phyloP scores from a whole-genome alignment of 495 filamentous ascomycete species.

The Pyrenula aspistea region DNA sequence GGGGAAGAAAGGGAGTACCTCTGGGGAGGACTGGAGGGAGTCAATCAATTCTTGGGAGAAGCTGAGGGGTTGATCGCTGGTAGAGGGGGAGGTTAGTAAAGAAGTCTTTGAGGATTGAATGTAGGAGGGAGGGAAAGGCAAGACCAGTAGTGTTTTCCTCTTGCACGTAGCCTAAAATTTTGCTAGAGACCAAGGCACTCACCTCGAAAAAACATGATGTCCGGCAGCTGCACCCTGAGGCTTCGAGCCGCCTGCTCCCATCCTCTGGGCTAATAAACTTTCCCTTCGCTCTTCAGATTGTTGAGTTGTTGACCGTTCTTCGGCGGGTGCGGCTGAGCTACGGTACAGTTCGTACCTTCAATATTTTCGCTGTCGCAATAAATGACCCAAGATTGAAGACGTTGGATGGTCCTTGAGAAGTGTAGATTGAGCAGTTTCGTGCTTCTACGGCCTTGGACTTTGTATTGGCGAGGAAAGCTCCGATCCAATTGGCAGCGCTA shows the following conservation, averaged over 20 bases:
- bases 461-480: not conserved
- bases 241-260: constrained; percentile 43
- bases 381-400: no score
- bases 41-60: constrained; percentile 80
- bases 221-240: constrained; percentile 33
- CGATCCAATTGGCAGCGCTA: not conserved
- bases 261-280: no score
- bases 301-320: no score
- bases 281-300: no score
- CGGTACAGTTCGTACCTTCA: no score
- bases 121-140: not conserved
- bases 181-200: constrained; percentile 4
- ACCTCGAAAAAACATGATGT: constrained; percentile 43
- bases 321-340: no score
- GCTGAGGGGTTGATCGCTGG: constrained; percentile 68
- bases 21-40: constrained; percentile 66
- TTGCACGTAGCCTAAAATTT: not conserved
- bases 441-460: no score
- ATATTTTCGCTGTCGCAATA: no score
- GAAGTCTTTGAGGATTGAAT: not conserved
- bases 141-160: not conserved
- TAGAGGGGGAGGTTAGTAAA: constrained; percentile 2
- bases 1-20: constrained; percentile 41
- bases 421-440: no score
- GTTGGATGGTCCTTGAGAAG: no score